phyloP scores from a whole-genome alignment of 257 asterid species.

The Solanum ossicruentum region DNA sequence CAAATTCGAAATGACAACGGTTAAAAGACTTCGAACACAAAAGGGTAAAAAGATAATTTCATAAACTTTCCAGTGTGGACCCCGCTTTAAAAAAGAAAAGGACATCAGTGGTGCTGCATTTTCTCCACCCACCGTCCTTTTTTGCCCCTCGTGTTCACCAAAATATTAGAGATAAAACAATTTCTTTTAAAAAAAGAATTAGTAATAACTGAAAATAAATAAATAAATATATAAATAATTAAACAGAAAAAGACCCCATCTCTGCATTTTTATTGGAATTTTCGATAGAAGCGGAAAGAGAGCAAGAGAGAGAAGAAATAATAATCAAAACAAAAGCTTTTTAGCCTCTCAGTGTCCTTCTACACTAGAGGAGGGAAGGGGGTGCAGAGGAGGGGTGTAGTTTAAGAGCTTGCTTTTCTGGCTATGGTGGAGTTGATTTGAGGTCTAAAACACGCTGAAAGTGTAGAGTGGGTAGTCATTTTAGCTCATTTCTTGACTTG shows the following conservation, averaged over 20 bases:
- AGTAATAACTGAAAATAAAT: neutral
- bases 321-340: slow-evolving; percentile 8
- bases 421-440: neutral
- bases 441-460: neutral
- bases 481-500: neutral
- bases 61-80: neutral
- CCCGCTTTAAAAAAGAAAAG: neutral
- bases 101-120: neutral
- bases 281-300: slow-evolving; percentile 9
- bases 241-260: slow-evolving; percentile 15
- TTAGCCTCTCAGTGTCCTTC: neutral
- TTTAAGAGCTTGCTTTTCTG: neutral
- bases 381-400: slow-evolving; percentile 7
- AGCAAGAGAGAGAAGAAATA: slow-evolving; percentile 3
- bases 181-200: neutral
- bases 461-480: neutral
- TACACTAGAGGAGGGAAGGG: neutral
- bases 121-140: slow-evolving; percentile 12
- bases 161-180: neutral
- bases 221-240: neutral
- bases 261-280: slow-evolving; percentile 22
- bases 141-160: slow-evolving; percentile 26
- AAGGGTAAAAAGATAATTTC: slow-evolving; percentile 15
- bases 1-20: neutral
- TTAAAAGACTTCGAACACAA: slow-evolving; percentile 2